Base-by-base conservation (phyloP, 352 stramenopile genomes). In the Phytopythium delawarense region DNA sequence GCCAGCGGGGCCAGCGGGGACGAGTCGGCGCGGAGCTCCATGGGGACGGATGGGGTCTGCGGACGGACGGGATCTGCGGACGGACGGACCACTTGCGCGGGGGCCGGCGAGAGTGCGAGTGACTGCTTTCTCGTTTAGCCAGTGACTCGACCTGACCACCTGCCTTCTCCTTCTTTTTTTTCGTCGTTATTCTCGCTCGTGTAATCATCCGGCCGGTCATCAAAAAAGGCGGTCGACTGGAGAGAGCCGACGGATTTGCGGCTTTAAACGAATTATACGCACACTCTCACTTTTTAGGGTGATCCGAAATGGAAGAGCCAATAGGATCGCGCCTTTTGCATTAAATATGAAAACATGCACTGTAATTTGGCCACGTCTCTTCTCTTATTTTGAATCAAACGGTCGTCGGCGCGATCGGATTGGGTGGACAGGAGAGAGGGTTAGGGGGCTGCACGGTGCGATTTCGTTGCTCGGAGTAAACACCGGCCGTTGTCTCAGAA, bases 1-100 rank as follows among this genome's bases (percentile, higher is more conserved):
- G 68, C 37, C 12, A 73, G 67, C 23, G 71, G 71, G 51, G 67
- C 62, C 40, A 78, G 52, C 28, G 58, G 64, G 15, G 67, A 72
- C 45, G 54, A 63, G 37, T 52, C 65, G 23, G 69, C 50, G 46
- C 44, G 52, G 64, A 57, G 61, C 67, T 75, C 52, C 68, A 75
- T 75, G 32, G 25, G 15, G 46, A 32, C n/a, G 11, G 23, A 15
- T 7, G 0, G 45, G 37, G 3, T 30, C 25, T 25, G 64, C 45
- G 60, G 25, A 60, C 23, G 11, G 56, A 55, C n/a, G 23, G 12
- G 48, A 13, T 11, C 23, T 12, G 25, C 23, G 34, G 25, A 32
- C 18, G 23, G n/a, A 21, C 7, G 34, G 4, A 18, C 12, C 23
- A 4, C 46, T 52, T 52, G 46, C 4, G 20, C 23, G 23, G 12